Base-by-base conservation (phyloP, 1,284 basidiomycete species). In the Cutaneotrichosporon dermatis region DNA sequence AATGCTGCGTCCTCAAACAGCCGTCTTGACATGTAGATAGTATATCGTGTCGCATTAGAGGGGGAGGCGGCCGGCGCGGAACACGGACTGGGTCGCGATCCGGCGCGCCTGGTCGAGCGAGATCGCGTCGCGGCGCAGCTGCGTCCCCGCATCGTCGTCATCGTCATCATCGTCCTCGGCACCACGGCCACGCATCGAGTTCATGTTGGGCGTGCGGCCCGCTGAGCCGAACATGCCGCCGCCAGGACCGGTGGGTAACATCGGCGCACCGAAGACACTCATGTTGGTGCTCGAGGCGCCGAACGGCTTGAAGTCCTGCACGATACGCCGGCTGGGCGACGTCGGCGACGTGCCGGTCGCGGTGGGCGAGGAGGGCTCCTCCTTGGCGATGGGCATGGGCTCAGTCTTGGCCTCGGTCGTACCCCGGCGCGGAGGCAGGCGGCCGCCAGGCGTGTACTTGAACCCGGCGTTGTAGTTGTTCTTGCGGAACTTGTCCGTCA, bases 281-380 rank as follows among this genome's bases (percentile, higher is more conserved):
- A 71, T 40, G 13, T 60, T 56, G 0, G 43, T 51, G 4, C 55
- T 35, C 0, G 55, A 6, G 0, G 63, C 51, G n/a, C 89, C 88
- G 71, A 96, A 96, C 0, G 91, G 82, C 51, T 90, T 89, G 78
- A 96, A 96, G 69, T 92, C 89, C 33, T 85, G 85, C 15, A 94
- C 86, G 15, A 95, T 89, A 69, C 88, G 89, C 65, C 92, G 87
- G 9, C 89, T 85, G 1, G 90, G 88, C 2, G 71, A 71, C 6
- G 70, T 56, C 6, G 68, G 60, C 5, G 69, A 55, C 0, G 67
- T 62, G 62, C 60, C 39, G 84, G 15, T 78, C 25, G 4, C 83
- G 76, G 9, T 73, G 49, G 42, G 73, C 6, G 59, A 54, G 74
- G 60, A 13, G 69, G 76, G 64, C 68, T 13, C 45, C 6, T 37